Conservation (phyloP, 495 filamentous ascomycete species). For the Tuber calosporum region DNA sequence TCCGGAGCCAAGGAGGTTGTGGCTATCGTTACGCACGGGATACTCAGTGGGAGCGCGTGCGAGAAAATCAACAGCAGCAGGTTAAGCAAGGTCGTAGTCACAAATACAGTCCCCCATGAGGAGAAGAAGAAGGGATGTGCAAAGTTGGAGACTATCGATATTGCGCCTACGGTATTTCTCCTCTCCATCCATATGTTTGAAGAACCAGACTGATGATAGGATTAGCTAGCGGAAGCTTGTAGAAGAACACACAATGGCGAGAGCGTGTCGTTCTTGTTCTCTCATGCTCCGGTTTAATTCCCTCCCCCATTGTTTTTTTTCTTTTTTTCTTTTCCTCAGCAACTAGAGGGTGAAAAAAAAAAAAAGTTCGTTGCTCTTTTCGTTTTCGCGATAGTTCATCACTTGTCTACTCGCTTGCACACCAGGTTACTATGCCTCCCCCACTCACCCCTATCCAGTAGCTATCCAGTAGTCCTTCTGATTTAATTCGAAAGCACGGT, state of each 20-base stretch:
- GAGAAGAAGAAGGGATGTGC: constrained; percentile 73
- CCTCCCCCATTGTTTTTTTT: neutral
- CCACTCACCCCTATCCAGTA: neutral
- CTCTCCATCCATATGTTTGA: constrained; percentile 25
- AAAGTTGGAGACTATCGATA: constrained; percentile 84
- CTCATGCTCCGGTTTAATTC: constrained; percentile 62
- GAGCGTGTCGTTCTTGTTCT: constrained; percentile 90
- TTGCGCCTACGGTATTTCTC: constrained; percentile 63
- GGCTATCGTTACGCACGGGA: constrained; percentile 94
- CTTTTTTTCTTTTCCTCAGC: neutral
- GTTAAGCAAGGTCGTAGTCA: constrained; percentile 79
- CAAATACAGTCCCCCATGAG: constrained; percentile 86
- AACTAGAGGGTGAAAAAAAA: neutral
- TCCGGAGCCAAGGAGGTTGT: constrained; percentile 83
- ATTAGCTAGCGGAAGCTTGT: constrained; percentile 54
- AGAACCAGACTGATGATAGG: constrained; percentile 21
- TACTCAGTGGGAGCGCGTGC: constrained; percentile 83
- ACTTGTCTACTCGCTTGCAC: neutral
- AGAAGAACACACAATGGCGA: constrained; percentile 93
- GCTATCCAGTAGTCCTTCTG: neutral
- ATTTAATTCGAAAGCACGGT: neutral
- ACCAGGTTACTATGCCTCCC: neutral
- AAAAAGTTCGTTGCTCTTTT: neutral
- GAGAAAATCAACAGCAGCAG: constrained; percentile 77
- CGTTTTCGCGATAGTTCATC: neutral